Conservation (phyloP, 805 yeast species). For the Komagataella populi region DNA sequence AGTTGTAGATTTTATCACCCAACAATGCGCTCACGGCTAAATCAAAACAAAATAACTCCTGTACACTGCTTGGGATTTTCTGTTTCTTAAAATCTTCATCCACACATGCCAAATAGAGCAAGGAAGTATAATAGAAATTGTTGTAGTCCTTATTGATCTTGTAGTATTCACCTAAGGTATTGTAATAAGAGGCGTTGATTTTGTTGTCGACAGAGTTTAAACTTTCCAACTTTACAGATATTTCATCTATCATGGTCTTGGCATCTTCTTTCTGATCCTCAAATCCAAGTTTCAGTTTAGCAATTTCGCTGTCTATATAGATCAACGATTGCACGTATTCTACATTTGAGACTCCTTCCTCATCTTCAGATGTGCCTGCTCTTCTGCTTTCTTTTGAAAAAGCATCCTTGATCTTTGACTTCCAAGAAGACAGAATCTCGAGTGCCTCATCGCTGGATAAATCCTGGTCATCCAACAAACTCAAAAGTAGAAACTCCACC, state of each 20-base stretch:
- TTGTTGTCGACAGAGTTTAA: constrained; percentile 42
- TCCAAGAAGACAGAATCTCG: constrained; percentile 9
- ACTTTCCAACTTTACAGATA: constrained; percentile 42
- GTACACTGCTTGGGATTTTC: constrained; percentile 19
- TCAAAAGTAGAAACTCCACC: constrained; percentile 55
- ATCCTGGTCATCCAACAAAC: constrained; percentile 28
- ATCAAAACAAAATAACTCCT: constrained; percentile 43
- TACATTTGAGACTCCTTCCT: constrained; percentile 16
- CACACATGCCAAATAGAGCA: constrained; percentile 72
- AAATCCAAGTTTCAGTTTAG: constrained; percentile 42
- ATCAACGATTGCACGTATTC: constrained; percentile 35
- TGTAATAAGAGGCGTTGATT: constrained; percentile 74
- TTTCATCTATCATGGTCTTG: constrained; percentile 50
- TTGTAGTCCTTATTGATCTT: constrained; percentile 70
- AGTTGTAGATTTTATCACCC: constrained; percentile 88
- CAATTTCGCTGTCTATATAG: constrained; percentile 56
- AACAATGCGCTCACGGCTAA: constrained; percentile 75
- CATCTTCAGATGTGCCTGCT: constrained; percentile 11
- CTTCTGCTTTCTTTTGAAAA: constrained; percentile 14
- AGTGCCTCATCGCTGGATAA: constrained; percentile 28
- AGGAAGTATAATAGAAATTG: constrained; percentile 64
- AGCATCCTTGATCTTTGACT: constrained; percentile 27
- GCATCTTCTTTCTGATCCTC: constrained; percentile 33
- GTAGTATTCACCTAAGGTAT: constrained; percentile 64
- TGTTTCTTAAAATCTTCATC: constrained; percentile 20